Evolutionary conservation across 129 eudicot species (phyloP), one percentile per base, ranked within the genome.

Genomic region (Pittosporum tobira): DNA sequence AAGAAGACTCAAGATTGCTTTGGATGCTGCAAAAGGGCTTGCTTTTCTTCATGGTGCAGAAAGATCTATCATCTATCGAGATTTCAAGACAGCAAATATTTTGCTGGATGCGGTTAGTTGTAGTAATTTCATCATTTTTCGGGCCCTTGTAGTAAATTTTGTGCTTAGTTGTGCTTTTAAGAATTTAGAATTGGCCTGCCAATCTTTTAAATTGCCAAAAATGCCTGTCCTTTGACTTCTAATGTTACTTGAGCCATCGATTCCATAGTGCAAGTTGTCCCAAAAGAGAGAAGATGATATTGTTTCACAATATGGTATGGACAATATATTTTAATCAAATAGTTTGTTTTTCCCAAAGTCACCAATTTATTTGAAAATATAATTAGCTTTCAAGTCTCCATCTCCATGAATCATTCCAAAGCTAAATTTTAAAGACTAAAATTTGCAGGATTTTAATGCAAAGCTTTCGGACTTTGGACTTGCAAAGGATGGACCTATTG

Each of bases 1-100:
- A 45, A 72, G 78, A 67, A 74, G 99, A 61, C 61, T 93, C 80
- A 93, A 87, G 82, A 81, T 93, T 73, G 94, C 88, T 55, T 72
- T 87, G 62, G 93, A 93, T 69, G 94, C 90, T 71, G 96, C 99
- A 70, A 93, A 71, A 66, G 99, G 99, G 65, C 99, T 93, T 71
- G 94, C 91, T 73, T 93, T 81, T 81, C 96, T 93, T 69, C 99
- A 93, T 71, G 80, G 71, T 59, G 84, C 88, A 19, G 96, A 93
- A 71, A 80, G 79, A 50, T 78, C 87, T 53, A 73, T 87, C 44
- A 93, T 93, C 51, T 93, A 84, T 70, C 79, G 99, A 26, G 99
- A 93, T 72, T 84, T 93, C 62, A 93, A 93, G 78, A 81, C 99
- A 59, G 84, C 96, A 40, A 93, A 93, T 67, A 81, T 93, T 65